Percentiles rank a stretch among this genome's conserved stretches.
phyloP scores from a whole-genome alignment of 495 filamentous ascomycete species.

The Penicillium turbatum region DNA sequence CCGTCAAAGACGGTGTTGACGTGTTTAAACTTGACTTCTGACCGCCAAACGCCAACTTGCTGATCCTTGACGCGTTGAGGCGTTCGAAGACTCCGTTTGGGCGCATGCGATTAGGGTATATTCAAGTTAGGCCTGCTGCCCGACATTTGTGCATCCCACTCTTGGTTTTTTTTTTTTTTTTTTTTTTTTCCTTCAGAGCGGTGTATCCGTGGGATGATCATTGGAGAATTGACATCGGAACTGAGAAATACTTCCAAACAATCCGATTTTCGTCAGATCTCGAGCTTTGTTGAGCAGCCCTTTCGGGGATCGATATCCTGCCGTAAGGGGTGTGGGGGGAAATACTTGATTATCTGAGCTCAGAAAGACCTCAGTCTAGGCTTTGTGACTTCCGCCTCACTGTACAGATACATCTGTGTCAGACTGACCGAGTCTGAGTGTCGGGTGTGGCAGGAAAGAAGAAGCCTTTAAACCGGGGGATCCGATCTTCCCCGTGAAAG shows the following conservation, averaged over 20 bases:
- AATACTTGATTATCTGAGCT: not conserved
- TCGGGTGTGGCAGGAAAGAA: not conserved
- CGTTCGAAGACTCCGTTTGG: not conserved
- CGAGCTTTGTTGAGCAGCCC: constrained; percentile 11
- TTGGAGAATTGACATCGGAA: constrained; percentile 9
- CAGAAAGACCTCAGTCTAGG: not conserved
- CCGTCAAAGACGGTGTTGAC: constrained; percentile 17
- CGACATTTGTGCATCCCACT: constrained; percentile 1
- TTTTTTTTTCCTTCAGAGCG: constrained; percentile 4
- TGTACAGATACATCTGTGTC: not conserved
- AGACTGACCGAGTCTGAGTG: not conserved
- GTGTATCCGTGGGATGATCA: constrained; percentile 11
- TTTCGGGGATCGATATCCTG: constrained; percentile 5
- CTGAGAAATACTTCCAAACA: constrained; percentile 8
- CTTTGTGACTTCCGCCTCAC: not conserved
- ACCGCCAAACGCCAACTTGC: constrained; percentile 7
- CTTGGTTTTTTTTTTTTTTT: too few relatives aligned
- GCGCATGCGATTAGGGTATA: constrained; percentile 2
- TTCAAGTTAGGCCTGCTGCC: constrained; percentile 2
- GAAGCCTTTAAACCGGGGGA: not conserved
- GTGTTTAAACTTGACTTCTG: constrained; percentile 10
- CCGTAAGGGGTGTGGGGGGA: constrained; percentile 6
- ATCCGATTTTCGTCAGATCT: constrained; percentile 13
- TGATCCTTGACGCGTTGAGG: constrained; percentile 1
- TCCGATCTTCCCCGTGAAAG: constrained; percentile 3